Evolutionary conservation across 768 basidiomycete species (phyloP), one percentile per base, ranked within the genome.

Genomic region (Lactarius deliciosus): DNA sequence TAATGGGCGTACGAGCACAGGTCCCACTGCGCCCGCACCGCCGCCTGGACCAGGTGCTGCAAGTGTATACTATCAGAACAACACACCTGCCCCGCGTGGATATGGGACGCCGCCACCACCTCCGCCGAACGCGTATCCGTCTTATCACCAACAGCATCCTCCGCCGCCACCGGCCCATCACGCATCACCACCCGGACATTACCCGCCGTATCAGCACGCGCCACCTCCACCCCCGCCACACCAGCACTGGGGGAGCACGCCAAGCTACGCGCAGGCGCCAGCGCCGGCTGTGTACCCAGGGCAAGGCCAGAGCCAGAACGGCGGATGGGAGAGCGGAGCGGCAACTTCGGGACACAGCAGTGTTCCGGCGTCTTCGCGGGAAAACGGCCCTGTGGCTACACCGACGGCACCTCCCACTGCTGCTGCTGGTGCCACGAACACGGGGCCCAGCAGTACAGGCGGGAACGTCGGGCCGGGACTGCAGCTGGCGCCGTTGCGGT

Each of bases 401-500:
- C 32, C 47, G 3, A 43, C 56, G 5, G 34, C 68, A 8, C 57
- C 64, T 6, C 30, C 61, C 13, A 13, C 36, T 38, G 9, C 43
- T 34, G 41, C 18, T 16, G 16, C 18, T 7, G 2, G 18, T 13
- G 36, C 34, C 16, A 28, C 41, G 36, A 57, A 30, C 32, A 11
- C 68, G 18, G 55, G 9, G 30, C 15, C 22, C 18, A 36, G 34
- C 13, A 7, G 38, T 6, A 16, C 59, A 0, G 20, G 38, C 25
- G 56, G 7, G 15, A 50, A 38, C 36, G 61, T 54, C 15, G 55
- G 58, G 43, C 66, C 66, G 16, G 63, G 69, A 2, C 43, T 70
- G 8, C 68, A 65, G 45, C 59, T 70, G 3, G 61, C 69, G 5
- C 69, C 69, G 22, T 57, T 70, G 54, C 60, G 68, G 18, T 10